A percentile compares a stretch with the other conserved stretches of the same genome.
phyloP scores from a whole-genome alignment of 1,284 basidiomycete genomes.

The Tetrapyrgos nigripes region DNA sequence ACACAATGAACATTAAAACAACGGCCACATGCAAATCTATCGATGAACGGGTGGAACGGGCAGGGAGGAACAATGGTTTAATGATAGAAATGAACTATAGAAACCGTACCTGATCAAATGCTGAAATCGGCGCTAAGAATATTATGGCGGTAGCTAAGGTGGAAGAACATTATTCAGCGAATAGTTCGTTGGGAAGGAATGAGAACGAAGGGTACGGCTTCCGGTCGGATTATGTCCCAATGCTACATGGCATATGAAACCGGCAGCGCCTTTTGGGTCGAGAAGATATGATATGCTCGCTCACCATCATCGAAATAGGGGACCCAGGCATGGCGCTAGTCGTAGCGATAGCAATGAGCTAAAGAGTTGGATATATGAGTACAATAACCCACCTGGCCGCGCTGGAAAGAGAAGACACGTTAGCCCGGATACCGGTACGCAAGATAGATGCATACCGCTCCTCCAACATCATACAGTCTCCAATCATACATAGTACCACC shows the following conservation, averaged over 20 bases:
- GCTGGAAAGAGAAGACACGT: slow-evolving; percentile 33
- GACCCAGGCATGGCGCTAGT: slow-evolving; percentile 77
- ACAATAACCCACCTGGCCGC: slow-evolving; percentile 35
- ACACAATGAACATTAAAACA: too few species aligned
- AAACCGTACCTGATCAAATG: slow-evolving; percentile 74
- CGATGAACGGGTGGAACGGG: not conserved
- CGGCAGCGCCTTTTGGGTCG: too few species aligned
- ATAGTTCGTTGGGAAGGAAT: not conserved
- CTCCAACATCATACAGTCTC: slow-evolving; percentile 83
- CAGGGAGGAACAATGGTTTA: not conserved
- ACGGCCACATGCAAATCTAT: too few species aligned
- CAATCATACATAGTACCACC: slow-evolving; percentile 69
- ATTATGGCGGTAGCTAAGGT: slow-evolving; percentile 71
- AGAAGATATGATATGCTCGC: slow-evolving; percentile 30
- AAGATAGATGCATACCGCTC: slow-evolving; percentile 59
- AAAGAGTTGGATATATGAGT: slow-evolving; percentile 4
- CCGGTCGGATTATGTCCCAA: too few species aligned
- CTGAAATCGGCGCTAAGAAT: slow-evolving; percentile 81
- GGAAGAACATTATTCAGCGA: slow-evolving; percentile 5
- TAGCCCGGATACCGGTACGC: slow-evolving; percentile 11
- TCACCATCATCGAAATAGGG: slow-evolving; percentile 84
- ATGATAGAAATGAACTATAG: slow-evolving; percentile 13
- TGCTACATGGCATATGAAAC: too few species aligned
- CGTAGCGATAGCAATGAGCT: slow-evolving; percentile 14
- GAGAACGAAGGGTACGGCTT: too few species aligned